phyloP scores from a whole-genome alignment of 148 eudicot species.

The Salicornia ramosissima region DNA sequence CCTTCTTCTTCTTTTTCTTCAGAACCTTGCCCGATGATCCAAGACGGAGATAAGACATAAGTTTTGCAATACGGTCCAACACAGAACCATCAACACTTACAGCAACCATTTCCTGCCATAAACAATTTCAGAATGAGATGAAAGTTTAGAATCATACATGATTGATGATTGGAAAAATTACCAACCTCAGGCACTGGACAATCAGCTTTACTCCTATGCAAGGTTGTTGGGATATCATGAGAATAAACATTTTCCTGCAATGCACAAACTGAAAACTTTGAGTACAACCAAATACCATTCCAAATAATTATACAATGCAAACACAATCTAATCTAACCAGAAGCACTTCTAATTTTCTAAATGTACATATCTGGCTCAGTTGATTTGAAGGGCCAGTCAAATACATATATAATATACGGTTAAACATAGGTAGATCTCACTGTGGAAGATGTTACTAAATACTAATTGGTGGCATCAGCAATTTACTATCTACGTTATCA shows the following conservation, averaged over 20 bases:
- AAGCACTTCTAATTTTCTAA: too few species aligned
- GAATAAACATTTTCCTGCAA: conserved; percentile 80
- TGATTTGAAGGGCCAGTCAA: not conserved
- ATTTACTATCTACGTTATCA: too few species aligned
- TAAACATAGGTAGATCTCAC: too few species aligned
- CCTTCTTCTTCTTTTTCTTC: conserved; percentile 94
- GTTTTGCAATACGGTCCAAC: conserved; percentile 89
- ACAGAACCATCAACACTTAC: conserved; percentile 97
- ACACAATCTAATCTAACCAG: not conserved
- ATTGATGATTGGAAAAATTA: conserved; percentile 14
- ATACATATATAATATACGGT: not conserved
- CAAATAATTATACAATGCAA: not conserved
- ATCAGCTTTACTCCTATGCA: conserved; percentile 97
- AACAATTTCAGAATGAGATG: conserved; percentile 16
- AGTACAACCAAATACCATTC: conserved; percentile 4
- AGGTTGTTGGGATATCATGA: conserved; percentile 89
- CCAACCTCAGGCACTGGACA: conserved; percentile 95
- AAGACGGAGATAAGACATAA: conserved; percentile 94
- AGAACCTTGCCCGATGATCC: conserved; percentile 98
- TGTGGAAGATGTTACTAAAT: too few species aligned
- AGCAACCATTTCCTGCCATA: conserved; percentile 86
- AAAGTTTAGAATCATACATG: not conserved
- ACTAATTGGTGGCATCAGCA: too few species aligned
- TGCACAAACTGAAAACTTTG: conserved; percentile 11
- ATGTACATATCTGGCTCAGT: not conserved